Evolutionary conservation across 2,329 filamentous ascomycete species (phyloP).

Genomic region (Apiospora koreana): DNA sequence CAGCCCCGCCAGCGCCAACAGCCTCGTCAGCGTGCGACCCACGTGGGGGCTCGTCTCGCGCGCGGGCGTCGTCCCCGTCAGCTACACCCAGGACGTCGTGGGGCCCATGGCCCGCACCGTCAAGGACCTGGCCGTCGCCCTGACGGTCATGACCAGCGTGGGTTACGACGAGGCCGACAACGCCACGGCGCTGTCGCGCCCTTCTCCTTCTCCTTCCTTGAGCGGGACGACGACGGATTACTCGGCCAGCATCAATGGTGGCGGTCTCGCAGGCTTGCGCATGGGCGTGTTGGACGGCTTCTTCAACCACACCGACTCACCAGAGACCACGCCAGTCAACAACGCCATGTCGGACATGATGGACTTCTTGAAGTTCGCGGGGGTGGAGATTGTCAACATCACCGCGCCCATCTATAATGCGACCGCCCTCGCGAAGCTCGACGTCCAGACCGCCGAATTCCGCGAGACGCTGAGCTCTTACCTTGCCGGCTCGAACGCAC

Average conservation of each 20-base stretch:
- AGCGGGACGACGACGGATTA: conserved; percentile 46
- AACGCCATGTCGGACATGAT: conserved; percentile 49
- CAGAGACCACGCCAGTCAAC: conserved; percentile 61
- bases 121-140: conserved; percentile 49
- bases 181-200: conserved; percentile 38
- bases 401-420: conserved; percentile 52
- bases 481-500: conserved; percentile 41
- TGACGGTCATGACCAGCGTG: conserved; percentile 54
- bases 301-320: conserved; percentile 51
- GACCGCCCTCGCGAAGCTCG: conserved; percentile 48
- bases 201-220: conserved; percentile 38
- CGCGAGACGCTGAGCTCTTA: conserved; percentile 57
- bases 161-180: conserved; percentile 55
- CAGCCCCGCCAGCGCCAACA: conserved; percentile 62
- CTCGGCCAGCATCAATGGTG: conserved; percentile 34
- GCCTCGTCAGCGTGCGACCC: conserved; percentile 60
- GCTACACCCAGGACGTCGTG: conserved; percentile 55
- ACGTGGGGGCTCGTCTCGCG: conserved; percentile 53
- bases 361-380: conserved; percentile 44
- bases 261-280: conserved; percentile 29
- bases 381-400: conserved; percentile 53
- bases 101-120: conserved; percentile 55
- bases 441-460: conserved; percentile 64
- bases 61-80: conserved; percentile 55
- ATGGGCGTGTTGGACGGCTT: conserved; percentile 49